Percentiles rank a stretch among this genome's conserved stretches.
Evolutionary conservation across 2,329 filamentous ascomycete genomes (phyloP).

Genomic region (Teratosphaeria gauchensis): DNA sequence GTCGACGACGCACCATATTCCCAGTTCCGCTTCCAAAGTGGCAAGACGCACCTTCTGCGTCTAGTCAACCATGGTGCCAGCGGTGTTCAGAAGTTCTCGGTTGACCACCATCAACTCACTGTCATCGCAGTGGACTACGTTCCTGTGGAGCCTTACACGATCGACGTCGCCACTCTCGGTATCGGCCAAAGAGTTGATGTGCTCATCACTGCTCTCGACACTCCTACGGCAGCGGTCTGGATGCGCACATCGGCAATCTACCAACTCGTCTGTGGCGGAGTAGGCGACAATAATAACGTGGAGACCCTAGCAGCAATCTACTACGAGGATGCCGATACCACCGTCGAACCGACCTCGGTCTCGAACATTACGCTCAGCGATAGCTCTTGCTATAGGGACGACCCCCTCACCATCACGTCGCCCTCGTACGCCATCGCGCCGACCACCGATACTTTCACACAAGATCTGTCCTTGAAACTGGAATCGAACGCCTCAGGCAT

Average conservation of each 20-base stretch:
- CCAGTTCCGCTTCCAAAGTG: constrained; percentile 28
- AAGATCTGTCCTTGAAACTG: constrained; percentile 39
- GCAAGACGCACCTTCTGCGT: constrained; percentile 33
- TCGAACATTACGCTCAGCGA: constrained; percentile 34
- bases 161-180: constrained; percentile 41
- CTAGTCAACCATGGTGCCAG: constrained; percentile 36
- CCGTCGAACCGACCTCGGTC: constrained; percentile 32
- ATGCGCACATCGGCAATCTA: constrained; percentile 23
- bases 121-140: constrained; percentile 37
- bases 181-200: constrained; percentile 46
- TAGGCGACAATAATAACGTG: constrained; percentile 7
- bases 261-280: constrained; percentile 15
- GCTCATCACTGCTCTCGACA: constrained; percentile 30
- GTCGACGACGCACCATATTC: constrained; percentile 19
- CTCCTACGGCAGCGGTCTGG: constrained; percentile 24
- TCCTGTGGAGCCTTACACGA: constrained; percentile 32
- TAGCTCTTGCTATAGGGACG: constrained; percentile 44
- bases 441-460: constrained; percentile 20
- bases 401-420: constrained; percentile 39
- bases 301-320: constrained; percentile 53
- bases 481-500: constrained; percentile 38
- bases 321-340: constrained; percentile 50
- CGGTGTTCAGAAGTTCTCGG: constrained; percentile 33
- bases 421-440: constrained; percentile 44
- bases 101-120: constrained; percentile 38